These are phyloP conservation scores for Ophidiomyces ophidiicola DNA, from an alignment of 2,329 filamentous ascomycete genomes.

Conservation along the genomic window DNA sequence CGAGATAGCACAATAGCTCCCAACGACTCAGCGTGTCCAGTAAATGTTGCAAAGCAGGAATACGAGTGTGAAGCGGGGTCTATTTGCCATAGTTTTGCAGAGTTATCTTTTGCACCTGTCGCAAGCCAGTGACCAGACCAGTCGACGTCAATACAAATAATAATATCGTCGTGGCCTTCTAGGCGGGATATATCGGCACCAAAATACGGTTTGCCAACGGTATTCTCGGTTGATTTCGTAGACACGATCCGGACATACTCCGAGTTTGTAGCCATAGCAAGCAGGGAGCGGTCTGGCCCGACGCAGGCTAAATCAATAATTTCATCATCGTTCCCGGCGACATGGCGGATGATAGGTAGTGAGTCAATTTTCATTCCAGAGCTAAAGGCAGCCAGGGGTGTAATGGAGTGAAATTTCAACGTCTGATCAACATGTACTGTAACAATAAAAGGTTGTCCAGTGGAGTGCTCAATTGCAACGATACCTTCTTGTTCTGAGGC, in stretches of 20 bases:
- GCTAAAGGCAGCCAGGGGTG: conserved; percentile 26
- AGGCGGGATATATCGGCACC: conserved; percentile 78
- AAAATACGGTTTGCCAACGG: conserved; percentile 52
- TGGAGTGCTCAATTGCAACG: conserved; percentile 56
- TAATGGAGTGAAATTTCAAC: conserved; percentile 56
- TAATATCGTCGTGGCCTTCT: conserved; percentile 86
- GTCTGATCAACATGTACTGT: conserved; percentile 85
- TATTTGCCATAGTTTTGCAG: conserved; percentile 76
- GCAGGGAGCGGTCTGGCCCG: conserved; percentile 62
- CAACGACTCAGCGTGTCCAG: conserved; percentile 86
- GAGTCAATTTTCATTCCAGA: conserved; percentile 41
- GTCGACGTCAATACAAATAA: conserved; percentile 86
- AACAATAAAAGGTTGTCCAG: conserved; percentile 56
- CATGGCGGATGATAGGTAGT: conserved; percentile 56
- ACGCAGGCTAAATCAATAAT: conserved; percentile 90
- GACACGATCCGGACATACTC: conserved; percentile 86
- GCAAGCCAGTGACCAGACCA: conserved; percentile 97
- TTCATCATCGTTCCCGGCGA: conserved; percentile 94
- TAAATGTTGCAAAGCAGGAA: conserved; percentile 68
- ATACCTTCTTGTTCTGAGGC: conserved; percentile 54
- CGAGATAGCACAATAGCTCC: conserved; percentile 79
- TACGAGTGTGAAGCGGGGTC: conserved; percentile 65
- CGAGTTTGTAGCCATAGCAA: conserved; percentile 88
- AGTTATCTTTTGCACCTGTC: conserved; percentile 94
- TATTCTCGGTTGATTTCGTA: conserved; percentile 22